These are phyloP conservation scores for Rhododendron simsii DNA, from an alignment of 148 eudicot species.

Conservation along the genomic window DNA sequence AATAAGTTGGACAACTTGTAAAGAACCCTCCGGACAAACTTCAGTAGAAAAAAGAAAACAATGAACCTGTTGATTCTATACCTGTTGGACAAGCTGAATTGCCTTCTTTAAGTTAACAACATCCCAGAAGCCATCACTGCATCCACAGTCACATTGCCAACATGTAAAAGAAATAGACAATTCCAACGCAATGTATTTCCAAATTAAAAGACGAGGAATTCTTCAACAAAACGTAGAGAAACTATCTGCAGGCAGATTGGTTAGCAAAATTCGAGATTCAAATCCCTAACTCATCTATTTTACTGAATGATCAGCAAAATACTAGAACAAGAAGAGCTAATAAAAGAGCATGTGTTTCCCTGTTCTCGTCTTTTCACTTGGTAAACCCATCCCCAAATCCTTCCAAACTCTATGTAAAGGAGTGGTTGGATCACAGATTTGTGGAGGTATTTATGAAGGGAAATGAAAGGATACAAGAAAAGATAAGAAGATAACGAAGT, in stretches of 20 bases:
- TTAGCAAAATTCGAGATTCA: neutral
- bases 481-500: neutral
- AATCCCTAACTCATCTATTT: neutral
- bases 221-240: neutral
- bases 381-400: neutral
- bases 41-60: neutral
- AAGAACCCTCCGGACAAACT: neutral
- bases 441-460: neutral
- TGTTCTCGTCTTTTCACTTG: neutral
- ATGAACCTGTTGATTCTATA: conserved; percentile 23
- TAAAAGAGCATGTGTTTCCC: neutral
- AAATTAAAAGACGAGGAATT: neutral
- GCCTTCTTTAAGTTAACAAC: conserved; percentile 82
- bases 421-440: neutral
- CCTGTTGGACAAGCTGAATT: conserved; percentile 75
- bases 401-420: neutral
- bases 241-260: neutral
- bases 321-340: neutral
- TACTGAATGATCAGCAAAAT: neutral
- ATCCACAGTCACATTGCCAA: conserved; percentile 5
- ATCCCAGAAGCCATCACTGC: conserved; percentile 99
- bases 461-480: neutral
- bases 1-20: too few relatives aligned
- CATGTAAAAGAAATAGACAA: neutral
- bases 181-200: neutral